A percentile compares a stretch with the other conserved stretches of the same genome.
Conservation (phyloP, 805 yeast genomes). For the Cyberlindnera xishuangbannaensis region DNA sequence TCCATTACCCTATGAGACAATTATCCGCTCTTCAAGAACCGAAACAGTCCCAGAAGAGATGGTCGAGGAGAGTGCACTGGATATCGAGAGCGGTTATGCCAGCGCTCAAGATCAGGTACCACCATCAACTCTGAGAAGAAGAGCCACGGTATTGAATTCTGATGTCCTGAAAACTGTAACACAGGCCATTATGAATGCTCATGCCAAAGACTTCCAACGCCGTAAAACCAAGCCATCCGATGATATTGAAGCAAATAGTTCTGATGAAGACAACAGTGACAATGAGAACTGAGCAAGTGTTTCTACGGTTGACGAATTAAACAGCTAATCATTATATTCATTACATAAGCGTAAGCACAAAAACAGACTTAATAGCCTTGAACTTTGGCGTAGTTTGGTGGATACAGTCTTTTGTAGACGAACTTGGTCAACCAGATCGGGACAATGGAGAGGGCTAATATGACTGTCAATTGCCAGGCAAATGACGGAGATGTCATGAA, state of each 20-base stretch:
- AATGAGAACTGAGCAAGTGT: too few relatives aligned
- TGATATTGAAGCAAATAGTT: constrained; percentile 15
- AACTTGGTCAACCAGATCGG: constrained; percentile 89
- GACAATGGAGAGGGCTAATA: constrained; percentile 62
- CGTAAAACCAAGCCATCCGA: constrained; percentile 14
- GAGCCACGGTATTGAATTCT: constrained; percentile 16
- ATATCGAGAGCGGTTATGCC: constrained; percentile 8
- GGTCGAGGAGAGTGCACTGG: constrained; percentile 2
- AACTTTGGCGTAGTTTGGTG: constrained; percentile 96
- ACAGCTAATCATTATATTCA: too few relatives aligned
- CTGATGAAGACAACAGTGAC: constrained; percentile 29
- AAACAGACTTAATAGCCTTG: constrained; percentile 49
- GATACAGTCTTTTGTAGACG: constrained; percentile 69
- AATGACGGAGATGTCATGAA: constrained; percentile 55
- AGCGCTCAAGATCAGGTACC: constrained; percentile 1
- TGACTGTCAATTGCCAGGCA: constrained; percentile 62
- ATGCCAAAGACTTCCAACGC: constrained; percentile 74
- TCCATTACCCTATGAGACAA: constrained; percentile 70
- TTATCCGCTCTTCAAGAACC: constrained; percentile 28
- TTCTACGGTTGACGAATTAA: too few relatives aligned
- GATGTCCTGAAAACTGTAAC: constrained; percentile 39
- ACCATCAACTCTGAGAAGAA: constrained; percentile 14
- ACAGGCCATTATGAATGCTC: constrained; percentile 64
- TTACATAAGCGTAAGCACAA: constrained; percentile 1
- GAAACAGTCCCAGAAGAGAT: constrained; percentile 2